phyloP scores from a whole-genome alignment of 129 eudicot species.

The Tagetes erecta region DNA sequence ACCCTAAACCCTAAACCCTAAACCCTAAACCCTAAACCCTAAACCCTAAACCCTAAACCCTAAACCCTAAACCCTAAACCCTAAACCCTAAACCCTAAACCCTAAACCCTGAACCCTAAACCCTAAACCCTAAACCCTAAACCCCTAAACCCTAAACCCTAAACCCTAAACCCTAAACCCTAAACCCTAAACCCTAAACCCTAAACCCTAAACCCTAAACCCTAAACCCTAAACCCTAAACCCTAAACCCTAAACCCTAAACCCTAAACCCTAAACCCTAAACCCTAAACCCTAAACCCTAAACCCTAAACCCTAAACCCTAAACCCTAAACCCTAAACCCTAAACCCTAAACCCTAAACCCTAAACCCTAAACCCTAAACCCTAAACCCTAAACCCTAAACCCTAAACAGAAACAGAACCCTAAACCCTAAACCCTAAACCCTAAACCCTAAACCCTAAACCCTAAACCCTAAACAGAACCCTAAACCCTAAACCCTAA shows the following conservation, averaged over 20 bases:
- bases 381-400: no score
- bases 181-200: conserved; percentile 22
- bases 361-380: no score
- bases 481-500: no score
- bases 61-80: conserved; percentile 18
- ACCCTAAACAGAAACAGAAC: no score
- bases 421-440: no score
- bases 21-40: neutral
- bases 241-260: neutral
- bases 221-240: neutral
- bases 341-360: no score
- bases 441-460: no score
- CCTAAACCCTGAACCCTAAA: neutral
- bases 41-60: conserved; percentile 12
- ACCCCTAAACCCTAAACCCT: conserved; percentile 11
- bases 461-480: no score
- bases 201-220: conserved; percentile 9
- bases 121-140: neutral
- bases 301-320: no score
- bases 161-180: conserved; percentile 25
- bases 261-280: no score
- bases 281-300: no score
- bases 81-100: conserved; percentile 9
- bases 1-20: neutral
- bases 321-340: no score